Percentiles rank a stretch among this genome's conserved stretches.
phyloP scores from a whole-genome alignment of 345 rosid species.

The Theobroma cacao region DNA sequence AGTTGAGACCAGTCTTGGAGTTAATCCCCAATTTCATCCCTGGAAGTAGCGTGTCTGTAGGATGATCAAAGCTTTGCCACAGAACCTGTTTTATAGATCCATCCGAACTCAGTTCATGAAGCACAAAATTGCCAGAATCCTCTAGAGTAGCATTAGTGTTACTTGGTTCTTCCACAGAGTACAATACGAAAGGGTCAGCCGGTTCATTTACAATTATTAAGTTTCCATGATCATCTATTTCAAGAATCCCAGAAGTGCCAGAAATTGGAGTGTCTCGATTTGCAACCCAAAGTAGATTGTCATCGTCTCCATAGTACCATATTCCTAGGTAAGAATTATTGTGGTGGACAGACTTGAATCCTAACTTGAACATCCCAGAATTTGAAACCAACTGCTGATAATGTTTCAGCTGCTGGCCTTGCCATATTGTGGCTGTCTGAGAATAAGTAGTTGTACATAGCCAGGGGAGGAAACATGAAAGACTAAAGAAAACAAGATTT shows the following conservation, averaged over 20 bases:
- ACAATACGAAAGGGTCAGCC: conserved; percentile 17
- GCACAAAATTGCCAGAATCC: conserved; percentile 39
- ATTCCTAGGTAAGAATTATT: conserved; percentile 29
- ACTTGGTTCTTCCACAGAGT: conserved; percentile 10
- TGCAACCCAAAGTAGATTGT: conserved; percentile 34
- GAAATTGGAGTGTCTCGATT: conserved; percentile 22
- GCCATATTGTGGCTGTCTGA: conserved; percentile 21
- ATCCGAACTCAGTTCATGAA: conserved; percentile 26
- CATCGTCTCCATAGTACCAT: conserved; percentile 23
- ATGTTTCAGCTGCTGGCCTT: conserved; percentile 29
- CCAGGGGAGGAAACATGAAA: not conserved
- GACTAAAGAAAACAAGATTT: not conserved
- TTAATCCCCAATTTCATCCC: conserved; percentile 50
- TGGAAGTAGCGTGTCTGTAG: conserved; percentile 38
- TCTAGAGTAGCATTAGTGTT: conserved; percentile 31
- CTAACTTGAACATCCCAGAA: conserved; percentile 30
- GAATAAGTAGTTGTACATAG: not conserved
- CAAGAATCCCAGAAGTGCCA: conserved; percentile 20
- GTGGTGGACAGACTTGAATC: conserved; percentile 1
- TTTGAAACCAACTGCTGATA: conserved; percentile 23
- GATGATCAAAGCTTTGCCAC: conserved; percentile 48
- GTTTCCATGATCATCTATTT: conserved; percentile 27
- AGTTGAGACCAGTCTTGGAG: conserved; percentile 24
- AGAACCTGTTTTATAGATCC: conserved; percentile 23
- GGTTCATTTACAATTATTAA: conserved; percentile 21